phyloP scores from a whole-genome alignment of 805 yeast genomes.

The Kodamaea laetipori region DNA sequence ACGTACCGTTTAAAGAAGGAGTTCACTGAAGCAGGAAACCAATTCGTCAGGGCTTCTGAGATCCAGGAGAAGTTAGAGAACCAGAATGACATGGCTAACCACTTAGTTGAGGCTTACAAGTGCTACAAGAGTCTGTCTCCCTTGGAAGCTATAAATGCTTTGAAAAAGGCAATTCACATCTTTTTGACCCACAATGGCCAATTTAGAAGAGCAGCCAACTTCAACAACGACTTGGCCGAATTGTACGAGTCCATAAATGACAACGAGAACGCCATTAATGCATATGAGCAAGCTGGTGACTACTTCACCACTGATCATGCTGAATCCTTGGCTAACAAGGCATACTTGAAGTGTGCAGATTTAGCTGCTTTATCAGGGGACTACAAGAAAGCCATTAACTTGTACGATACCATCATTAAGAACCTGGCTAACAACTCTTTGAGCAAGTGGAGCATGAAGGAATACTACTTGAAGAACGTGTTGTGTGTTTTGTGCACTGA shows the following conservation, averaged over 20 bases:
- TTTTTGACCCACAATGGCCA: slow-evolving; percentile 86
- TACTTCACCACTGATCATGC: slow-evolving; percentile 95
- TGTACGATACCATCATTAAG: slow-evolving; percentile 77
- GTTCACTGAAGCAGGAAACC: slow-evolving; percentile 71
- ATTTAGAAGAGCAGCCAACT: slow-evolving; percentile 94
- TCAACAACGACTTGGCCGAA: slow-evolving; percentile 86
- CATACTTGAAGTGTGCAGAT: slow-evolving; percentile 87
- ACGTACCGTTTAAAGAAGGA: slow-evolving; percentile 76
- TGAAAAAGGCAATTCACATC: slow-evolving; percentile 75
- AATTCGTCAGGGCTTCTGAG: slow-evolving; percentile 84
- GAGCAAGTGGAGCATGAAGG: slow-evolving; percentile 90
- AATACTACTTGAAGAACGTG: slow-evolving; percentile 81
- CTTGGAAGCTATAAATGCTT: slow-evolving; percentile 71
- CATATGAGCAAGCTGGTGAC: slow-evolving; percentile 93
- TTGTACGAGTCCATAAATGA: slow-evolving; percentile 77
- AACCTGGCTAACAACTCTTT: slow-evolving; percentile 72
- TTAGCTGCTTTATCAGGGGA: slow-evolving; percentile 70
- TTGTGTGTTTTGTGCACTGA: slow-evolving; percentile 81
- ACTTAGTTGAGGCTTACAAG: slow-evolving; percentile 88
- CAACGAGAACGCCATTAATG: slow-evolving; percentile 63
- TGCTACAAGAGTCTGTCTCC: slow-evolving; percentile 76
- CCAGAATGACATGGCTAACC: slow-evolving; percentile 89
- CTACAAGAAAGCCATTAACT: slow-evolving; percentile 71
- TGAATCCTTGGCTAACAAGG: slow-evolving; percentile 84
- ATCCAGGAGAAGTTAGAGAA: slow-evolving; percentile 72